Evolutionary conservation across 2,329 filamentous ascomycete genomes (phyloP).

Genomic region (Alternaria brassicae): DNA sequence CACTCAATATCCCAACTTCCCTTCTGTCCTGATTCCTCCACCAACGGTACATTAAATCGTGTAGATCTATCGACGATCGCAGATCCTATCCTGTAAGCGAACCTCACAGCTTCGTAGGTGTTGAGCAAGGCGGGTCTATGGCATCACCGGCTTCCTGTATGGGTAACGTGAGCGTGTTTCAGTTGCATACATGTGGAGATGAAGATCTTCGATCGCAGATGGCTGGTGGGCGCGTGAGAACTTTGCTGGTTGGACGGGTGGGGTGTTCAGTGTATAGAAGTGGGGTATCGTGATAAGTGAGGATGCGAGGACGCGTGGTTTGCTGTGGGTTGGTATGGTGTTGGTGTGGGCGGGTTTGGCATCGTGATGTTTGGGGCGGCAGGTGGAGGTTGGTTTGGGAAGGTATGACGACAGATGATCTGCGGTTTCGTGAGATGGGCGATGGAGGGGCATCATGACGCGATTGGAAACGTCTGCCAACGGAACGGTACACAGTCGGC

Average conservation of each 20-base stretch:
- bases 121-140: not conserved
- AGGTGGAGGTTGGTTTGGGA: not conserved
- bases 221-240: not conserved
- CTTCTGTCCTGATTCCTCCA: not conserved
- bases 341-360: not conserved
- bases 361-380: not conserved
- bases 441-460: not conserved
- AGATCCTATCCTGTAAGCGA: not conserved
- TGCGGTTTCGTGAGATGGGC: not conserved
- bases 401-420: constrained; percentile 14
- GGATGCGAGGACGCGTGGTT: not conserved
- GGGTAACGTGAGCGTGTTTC: not conserved
- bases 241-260: not conserved
- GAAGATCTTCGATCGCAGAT: constrained; percentile 1
- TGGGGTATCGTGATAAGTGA: not conserved
- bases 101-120: not conserved
- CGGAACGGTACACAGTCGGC: not conserved
- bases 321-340: not conserved
- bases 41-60: not conserved
- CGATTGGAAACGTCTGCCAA: not conserved
- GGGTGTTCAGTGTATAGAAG: not conserved
- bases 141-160: not conserved
- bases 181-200: not conserved
- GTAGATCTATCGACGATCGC: not conserved
- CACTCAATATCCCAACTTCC: not conserved